Evolutionary conservation across 2,329 filamentous ascomycete genomes (phyloP), one percentile per base, ranked within the genome.

Genomic region (Hansfordia pulvinata): DNA sequence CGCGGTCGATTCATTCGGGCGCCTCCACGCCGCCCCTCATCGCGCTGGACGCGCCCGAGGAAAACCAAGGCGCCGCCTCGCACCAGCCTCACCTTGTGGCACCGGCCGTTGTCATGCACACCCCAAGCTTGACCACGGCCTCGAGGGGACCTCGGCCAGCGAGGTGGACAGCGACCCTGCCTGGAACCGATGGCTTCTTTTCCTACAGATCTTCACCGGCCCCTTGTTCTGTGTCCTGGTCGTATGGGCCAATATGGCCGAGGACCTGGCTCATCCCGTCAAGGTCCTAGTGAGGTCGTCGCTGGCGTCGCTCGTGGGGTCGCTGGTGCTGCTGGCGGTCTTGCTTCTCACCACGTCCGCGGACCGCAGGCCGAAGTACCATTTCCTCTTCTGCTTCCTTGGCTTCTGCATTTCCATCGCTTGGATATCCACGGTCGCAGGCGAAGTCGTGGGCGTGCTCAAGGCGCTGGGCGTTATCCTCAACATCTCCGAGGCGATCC

Each of bases 371-470:
- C 79, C 82, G 0, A 71, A 65, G 35, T 82, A 82, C 50, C 78
- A 86, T 32, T 77, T 76, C 25, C 45, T 88, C 14, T 64, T 96
- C 23, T 93, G 85, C 46, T 83, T 93, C 43, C 59, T 92, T 19
- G 90, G 92, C 6, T 98, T 98, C 46, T 60, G 79, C 7, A 92
- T 96, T 31, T 76, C 80, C 34, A 90, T 96, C 30, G 80, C 83
- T 14, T 98, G 92, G 90, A 94, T 96, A 40, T 90, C 84, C 20
- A 90, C 84, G 2, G 85, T 98, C 40, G 88, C 90, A 2, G 83
- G 84, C 19, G 88, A 98, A 57, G 90, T 98, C 5, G 90, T 98
- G 5, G 86, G 84, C 17, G 80, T 94, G 5, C 66, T 98, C 36
- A 96, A 98, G 54, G 80, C 90, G 1, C 62, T 96, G 25, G 90